Evolutionary conservation across 1,284 basidiomycete species (phyloP), one percentile per base, ranked within the genome.

Genomic region (Leucoagaricus sp.): DNA sequence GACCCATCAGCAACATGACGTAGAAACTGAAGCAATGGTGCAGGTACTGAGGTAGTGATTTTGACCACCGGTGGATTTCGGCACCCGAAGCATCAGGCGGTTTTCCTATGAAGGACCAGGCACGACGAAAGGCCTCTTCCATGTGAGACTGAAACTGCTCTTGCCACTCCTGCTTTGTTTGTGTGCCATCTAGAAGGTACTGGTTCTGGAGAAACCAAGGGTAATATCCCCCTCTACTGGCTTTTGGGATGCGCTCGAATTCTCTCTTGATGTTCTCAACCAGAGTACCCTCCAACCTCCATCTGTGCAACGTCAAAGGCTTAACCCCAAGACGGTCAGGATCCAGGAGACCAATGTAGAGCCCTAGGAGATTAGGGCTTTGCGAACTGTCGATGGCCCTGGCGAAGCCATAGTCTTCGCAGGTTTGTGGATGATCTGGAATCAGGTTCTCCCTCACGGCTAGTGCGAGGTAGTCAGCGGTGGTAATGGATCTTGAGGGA

Each of bases 181-280:
- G 9, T 17, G 25, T 10, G 2, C 23, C 23, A 28, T 72, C 67
- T 9, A 75, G 54, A 2, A 75, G 46, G 42, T 65, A 63, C 55
- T 69, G 65, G 57, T 76, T 69, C 57, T 68, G 8, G 19, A 74
- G 61, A 49, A 75, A 72, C 73, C 74, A 76, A 0, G 67, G 60
- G 55, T 69, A 74, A 56, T 70, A 71, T 13, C 50, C 59, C 8
- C 70, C 69, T 28, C 67, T 56, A 8, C 19, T 29, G 3, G 33
- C 15, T 6, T 54, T 49, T 1, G 70, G 68, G 1, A 68, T 17
- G 3, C 48, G 36, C 40, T 73, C 65, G 57, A 63, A 76, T 4
- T 58, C 52, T 1, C 49, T 60, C 48, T 70, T 72, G 55, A 76
- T 76, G 47, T 72, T 66, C 42, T 69, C 50, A 2, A 70, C 57